A percentile compares a stretch with the other conserved stretches of the same genome.
These are phyloP conservation scores for Suhomyces prunicola DNA, from an alignment of 805 yeast species.

Conservation along the genomic window DNA sequence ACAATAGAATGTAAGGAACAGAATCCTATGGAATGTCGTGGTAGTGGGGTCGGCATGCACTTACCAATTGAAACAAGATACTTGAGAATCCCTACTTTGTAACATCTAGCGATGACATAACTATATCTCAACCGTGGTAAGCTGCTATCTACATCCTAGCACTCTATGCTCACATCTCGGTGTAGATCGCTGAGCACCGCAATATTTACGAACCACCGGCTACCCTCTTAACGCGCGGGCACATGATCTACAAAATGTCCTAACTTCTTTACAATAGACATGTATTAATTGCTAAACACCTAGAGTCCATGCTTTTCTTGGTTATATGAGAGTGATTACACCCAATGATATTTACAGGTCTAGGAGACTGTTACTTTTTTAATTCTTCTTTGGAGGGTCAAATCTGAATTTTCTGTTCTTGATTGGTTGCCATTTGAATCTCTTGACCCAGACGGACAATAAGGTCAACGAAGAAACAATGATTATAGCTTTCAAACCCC, in stretches of 20 bases:
- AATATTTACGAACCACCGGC: too few species aligned
- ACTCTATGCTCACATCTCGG: too few species aligned
- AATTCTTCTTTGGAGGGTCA: conserved; percentile 77
- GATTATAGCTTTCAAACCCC: conserved; percentile 90
- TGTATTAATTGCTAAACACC: conserved; percentile 3
- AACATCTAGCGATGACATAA: too few species aligned
- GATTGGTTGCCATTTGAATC: conserved; percentile 96
- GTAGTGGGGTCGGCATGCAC: neutral
- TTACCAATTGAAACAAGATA: too few species aligned
- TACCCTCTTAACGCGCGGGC: neutral
- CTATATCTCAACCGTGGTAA: too few species aligned
- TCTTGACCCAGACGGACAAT: conserved; percentile 86
- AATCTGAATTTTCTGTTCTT: conserved; percentile 92
- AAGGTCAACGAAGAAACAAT: conserved; percentile 76
- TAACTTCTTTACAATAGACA: neutral
- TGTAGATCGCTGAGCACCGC: too few species aligned
- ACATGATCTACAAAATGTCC: neutral
- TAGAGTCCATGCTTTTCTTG: neutral
- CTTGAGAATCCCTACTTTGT: too few species aligned
- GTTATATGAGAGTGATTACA: neutral
- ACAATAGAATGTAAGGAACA: too few species aligned
- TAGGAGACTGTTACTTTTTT: neutral
- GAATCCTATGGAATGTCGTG: neutral
- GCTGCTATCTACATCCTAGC: too few species aligned
- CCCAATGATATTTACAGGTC: conserved; percentile 7